These are phyloP conservation scores for Alternaria rosae DNA, from an alignment of 2,329 filamentous ascomycete genomes.

Conservation along the genomic window DNA sequence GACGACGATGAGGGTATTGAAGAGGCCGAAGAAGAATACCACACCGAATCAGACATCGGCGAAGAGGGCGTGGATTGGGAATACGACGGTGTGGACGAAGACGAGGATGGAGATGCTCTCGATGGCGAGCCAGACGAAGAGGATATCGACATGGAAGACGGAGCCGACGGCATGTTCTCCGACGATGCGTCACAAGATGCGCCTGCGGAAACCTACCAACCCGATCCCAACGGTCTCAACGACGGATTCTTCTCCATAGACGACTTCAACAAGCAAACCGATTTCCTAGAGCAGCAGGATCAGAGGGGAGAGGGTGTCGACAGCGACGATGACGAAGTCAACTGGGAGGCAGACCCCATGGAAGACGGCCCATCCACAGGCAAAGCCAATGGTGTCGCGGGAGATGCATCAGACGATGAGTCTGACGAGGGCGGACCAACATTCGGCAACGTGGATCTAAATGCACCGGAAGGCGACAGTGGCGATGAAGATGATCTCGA, in stretches of 20 bases:
- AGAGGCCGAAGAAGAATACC: slow-evolving; percentile 38
- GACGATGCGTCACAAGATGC: slow-evolving; percentile 56
- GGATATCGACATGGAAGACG: slow-evolving; percentile 43
- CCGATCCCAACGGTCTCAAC: slow-evolving; percentile 86
- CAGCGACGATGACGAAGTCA: slow-evolving; percentile 79
- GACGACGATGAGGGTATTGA: slow-evolving; percentile 44
- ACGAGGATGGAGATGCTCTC: slow-evolving; percentile 34
- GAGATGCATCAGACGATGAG: slow-evolving; percentile 61
- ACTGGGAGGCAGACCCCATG: slow-evolving; percentile 85
- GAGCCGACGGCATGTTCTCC: slow-evolving; percentile 41
- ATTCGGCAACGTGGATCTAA: slow-evolving; percentile 79
- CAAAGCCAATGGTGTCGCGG: slow-evolving; percentile 31
- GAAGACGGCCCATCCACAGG: slow-evolving; percentile 46
- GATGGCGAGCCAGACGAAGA: slow-evolving; percentile 42
- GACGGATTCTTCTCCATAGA: slow-evolving; percentile 99
- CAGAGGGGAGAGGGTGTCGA: slow-evolving; percentile 76
- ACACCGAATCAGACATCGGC: slow-evolving; percentile 37
- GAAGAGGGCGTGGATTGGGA: slow-evolving; percentile 48
- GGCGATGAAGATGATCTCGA: slow-evolving; percentile 69
- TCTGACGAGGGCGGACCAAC: slow-evolving; percentile 80
- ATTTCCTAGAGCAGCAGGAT: slow-evolving; percentile 88
- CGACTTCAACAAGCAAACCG: slow-evolving; percentile 93
- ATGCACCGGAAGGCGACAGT: slow-evolving; percentile 74
- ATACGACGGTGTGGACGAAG: slow-evolving; percentile 42
- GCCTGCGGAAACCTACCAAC: slow-evolving; percentile 64